These are phyloP conservation scores for Sphagnum fallax DNA, from an alignment of 228 moss, liverwort and hornwort genomes.

Conservation along the genomic window DNA sequence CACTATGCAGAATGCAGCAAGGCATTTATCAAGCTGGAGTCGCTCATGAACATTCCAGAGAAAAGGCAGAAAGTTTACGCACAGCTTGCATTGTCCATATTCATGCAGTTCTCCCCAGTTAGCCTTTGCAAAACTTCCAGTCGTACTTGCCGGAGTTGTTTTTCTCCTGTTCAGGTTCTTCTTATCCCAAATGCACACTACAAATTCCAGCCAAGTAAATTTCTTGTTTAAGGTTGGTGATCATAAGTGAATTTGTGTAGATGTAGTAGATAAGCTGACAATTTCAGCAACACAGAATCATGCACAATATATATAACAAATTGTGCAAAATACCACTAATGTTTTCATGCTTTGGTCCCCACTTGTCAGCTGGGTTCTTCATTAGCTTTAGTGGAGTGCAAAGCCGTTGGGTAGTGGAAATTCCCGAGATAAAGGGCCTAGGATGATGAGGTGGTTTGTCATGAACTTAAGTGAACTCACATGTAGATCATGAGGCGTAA, in stretches of 20 bases:
- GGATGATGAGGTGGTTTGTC: too few species aligned
- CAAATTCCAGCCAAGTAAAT: neutral
- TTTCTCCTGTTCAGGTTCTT: conserved; percentile 40
- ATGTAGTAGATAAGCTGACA: neutral
- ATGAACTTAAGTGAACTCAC: too few species aligned
- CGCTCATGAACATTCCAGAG: conserved; percentile 23
- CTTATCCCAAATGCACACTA: neutral
- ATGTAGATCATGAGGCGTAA: too few species aligned
- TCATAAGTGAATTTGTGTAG: neutral
- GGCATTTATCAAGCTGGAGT: conserved; percentile 78
- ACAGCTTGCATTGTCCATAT: conserved; percentile 65
- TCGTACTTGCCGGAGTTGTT: conserved; percentile 45
- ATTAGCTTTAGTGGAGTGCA: neutral
- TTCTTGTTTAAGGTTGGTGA: neutral
- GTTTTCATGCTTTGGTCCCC: neutral
- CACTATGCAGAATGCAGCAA: conserved; percentile 68
- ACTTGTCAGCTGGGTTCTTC: neutral
- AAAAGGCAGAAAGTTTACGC: conserved; percentile 39
- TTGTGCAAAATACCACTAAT: neutral
- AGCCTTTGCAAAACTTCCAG: conserved; percentile 20
- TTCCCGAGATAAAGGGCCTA: too few species aligned
- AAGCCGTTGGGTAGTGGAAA: too few species aligned
- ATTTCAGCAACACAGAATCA: neutral
- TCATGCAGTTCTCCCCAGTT: conserved; percentile 35
- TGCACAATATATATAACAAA: neutral